Base-by-base conservation (phyloP, 352 stramenopile genomes). In the Pythium coloratum region DNA sequence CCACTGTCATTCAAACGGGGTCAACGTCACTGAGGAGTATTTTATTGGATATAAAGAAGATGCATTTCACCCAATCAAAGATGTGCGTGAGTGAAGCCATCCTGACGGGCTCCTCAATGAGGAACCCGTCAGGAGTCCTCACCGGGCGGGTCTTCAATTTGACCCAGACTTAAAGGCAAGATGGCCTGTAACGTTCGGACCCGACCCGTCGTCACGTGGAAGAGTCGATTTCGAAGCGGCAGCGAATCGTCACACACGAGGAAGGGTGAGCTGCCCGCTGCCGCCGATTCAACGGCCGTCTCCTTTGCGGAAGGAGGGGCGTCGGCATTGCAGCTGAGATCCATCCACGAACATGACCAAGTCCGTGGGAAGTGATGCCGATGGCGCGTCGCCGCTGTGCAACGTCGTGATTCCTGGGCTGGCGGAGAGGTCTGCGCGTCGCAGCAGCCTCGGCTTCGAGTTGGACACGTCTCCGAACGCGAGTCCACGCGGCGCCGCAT, bases 291-390 rank as follows among this genome's bases (percentile, higher is more conserved):
- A 44, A 12, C 36, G 36, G 36, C 36, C 36, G 36, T 4, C 36
- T 44, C 36, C 7, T 44, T 12, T 9, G 20, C 20, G 20, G 20
- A 24, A 24, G 20, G 20, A 24, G 5, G 33, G 33, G 33, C 33
- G 33, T 38, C 33, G 5, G 33, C 33, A 38, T 44, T 16, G 36
- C 36, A 44, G 36, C 36, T 44, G 7, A 44, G 36, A 44, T 44
- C 36, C 36, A 14, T 3, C 24, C 12, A 54, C 24, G 18, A 14
- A 8, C 6, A 70, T 71, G 64, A 71, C 64, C 18, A 71, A 71
- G 40, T 55, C 42, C 1, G 18, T 24, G 24, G 32, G 64, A 54
- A 55, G 40, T 12, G 47, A 49, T 20, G 28, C 36, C n/a, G 44
- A 59, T 24, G 18, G 8, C 51, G 64, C 28, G 16, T 26, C 57